phyloP scores from a whole-genome alignment of 2,329 filamentous ascomycete species.

The Leptodontidium sp. region DNA sequence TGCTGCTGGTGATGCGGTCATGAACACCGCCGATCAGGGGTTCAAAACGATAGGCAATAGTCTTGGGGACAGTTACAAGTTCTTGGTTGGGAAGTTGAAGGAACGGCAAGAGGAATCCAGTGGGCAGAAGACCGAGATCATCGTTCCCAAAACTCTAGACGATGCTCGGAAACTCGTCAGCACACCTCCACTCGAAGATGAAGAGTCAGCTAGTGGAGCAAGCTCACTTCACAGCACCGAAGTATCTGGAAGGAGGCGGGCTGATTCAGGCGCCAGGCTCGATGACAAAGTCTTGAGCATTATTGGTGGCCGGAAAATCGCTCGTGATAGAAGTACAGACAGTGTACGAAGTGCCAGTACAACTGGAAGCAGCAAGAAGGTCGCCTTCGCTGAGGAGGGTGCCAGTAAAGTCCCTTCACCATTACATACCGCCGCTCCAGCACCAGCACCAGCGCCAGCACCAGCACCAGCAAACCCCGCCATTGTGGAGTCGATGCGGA shows the following conservation, averaged over 20 bases:
- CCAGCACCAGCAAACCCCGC: conserved; percentile 60
- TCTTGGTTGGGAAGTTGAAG: conserved; percentile 86
- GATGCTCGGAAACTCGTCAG: conserved; percentile 90
- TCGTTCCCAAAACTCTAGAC: conserved; percentile 87
- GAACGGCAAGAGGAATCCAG: conserved; percentile 66
- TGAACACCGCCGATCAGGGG: conserved; percentile 89
- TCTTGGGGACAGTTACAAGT: conserved; percentile 91
- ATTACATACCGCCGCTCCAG: conserved; percentile 40
- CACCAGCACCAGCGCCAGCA: conserved; percentile 36
- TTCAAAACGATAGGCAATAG: conserved; percentile 92
- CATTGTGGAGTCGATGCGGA: conserved; percentile 81
- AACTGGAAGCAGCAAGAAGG: conserved; percentile 63
- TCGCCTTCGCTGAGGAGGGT: conserved; percentile 55
- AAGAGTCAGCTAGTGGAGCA: conserved; percentile 54
- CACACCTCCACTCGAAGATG: conserved; percentile 63
- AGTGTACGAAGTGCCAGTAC: conserved; percentile 66
- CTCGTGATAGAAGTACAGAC: conserved; percentile 79
- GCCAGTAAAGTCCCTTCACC: conserved; percentile 50
- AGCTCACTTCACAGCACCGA: conserved; percentile 57
- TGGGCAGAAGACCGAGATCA: conserved; percentile 57
- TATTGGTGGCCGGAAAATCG: conserved; percentile 69
- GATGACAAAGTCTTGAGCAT: conserved; percentile 76
- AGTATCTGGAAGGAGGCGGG: conserved; percentile 43
- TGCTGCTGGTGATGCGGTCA: conserved; percentile 82
- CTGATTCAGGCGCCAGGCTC: conserved; percentile 47